phyloP scores from a whole-genome alignment of 2,329 filamentous ascomycete genomes.

The Fusarium pilosicola region DNA sequence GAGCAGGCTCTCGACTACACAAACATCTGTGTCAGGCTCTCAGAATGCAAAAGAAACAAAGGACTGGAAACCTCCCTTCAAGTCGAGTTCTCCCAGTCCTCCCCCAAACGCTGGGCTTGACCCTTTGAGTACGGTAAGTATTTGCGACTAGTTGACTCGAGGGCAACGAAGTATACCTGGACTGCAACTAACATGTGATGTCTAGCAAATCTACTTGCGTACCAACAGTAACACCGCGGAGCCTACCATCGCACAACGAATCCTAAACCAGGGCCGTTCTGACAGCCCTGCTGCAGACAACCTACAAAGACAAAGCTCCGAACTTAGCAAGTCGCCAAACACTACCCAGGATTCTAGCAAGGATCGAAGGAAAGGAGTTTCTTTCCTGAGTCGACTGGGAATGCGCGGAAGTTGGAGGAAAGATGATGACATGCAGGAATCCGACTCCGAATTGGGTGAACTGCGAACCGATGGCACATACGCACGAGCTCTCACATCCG shows the following conservation, averaged over 20 bases:
- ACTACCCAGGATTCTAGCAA: constrained; percentile 58
- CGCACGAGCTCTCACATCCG: constrained; percentile 82
- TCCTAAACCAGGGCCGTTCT: constrained; percentile 62
- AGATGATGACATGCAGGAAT: constrained; percentile 66
- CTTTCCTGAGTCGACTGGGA: constrained; percentile 84
- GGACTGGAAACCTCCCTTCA: constrained; percentile 45
- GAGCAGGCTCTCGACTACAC: constrained; percentile 43
- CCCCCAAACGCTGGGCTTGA: constrained; percentile 48
- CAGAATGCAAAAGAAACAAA: constrained; percentile 50
- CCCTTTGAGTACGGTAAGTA: constrained; percentile 51
- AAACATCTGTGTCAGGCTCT: constrained; percentile 68
- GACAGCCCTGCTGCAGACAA: constrained; percentile 61
- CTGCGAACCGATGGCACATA: constrained; percentile 81
- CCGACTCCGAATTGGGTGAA: constrained; percentile 76
- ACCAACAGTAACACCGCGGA: constrained; percentile 50
- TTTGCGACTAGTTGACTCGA: background rate
- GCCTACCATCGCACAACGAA: constrained; percentile 63
- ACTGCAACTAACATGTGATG: constrained; percentile 9
- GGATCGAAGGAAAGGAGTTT: constrained; percentile 84
- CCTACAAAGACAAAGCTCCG: constrained; percentile 53
- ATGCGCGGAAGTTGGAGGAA: constrained; percentile 82
- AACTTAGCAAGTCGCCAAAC: constrained; percentile 52
- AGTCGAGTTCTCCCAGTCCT: constrained; percentile 40
- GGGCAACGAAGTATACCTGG: background rate
- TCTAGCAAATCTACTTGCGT: constrained; percentile 53